Conservation (phyloP, 371 early-diverging fungal genomes). For the Mortierella sp. region DNA sequence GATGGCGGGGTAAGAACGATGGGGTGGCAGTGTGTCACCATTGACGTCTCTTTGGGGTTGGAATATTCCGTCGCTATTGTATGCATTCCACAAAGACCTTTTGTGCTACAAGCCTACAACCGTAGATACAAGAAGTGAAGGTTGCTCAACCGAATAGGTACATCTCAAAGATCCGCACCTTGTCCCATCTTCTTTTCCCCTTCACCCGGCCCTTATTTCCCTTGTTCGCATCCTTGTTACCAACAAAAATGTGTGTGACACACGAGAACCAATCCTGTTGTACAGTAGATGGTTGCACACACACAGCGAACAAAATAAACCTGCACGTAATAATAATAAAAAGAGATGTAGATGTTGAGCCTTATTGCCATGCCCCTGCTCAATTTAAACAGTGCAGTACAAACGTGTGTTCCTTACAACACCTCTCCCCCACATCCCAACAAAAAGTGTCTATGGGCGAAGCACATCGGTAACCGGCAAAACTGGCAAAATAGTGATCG, state of each 20-base stretch:
- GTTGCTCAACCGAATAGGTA: no score
- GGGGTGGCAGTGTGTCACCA: not conserved
- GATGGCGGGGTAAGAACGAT: not conserved
- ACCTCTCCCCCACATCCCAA: no score
- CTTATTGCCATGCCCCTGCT: no score
- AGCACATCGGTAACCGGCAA: no score
- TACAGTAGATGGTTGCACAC: not conserved
- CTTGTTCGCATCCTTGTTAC: not conserved
- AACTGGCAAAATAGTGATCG: no score
- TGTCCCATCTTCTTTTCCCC: no score
- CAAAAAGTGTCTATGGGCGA: no score
- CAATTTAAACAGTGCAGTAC: no score
- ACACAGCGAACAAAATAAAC: not conserved
- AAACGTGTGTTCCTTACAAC: no score
- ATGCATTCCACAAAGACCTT: not conserved
- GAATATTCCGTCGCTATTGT: not conserved
- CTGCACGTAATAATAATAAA: not conserved
- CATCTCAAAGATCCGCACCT: no score
- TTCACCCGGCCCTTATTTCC: not conserved
- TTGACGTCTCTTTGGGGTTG: not conserved
- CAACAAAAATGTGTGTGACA: not conserved
- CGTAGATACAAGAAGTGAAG: no score
- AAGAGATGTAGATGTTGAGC: constrained; percentile 1
- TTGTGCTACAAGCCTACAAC: no score
- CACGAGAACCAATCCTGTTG: not conserved